Percentiles rank a stretch among this genome's conserved stretches.
These are phyloP conservation scores for Tetracentron sinense DNA, from an alignment of 164 flowering plant genomes.

Conservation along the genomic window DNA sequence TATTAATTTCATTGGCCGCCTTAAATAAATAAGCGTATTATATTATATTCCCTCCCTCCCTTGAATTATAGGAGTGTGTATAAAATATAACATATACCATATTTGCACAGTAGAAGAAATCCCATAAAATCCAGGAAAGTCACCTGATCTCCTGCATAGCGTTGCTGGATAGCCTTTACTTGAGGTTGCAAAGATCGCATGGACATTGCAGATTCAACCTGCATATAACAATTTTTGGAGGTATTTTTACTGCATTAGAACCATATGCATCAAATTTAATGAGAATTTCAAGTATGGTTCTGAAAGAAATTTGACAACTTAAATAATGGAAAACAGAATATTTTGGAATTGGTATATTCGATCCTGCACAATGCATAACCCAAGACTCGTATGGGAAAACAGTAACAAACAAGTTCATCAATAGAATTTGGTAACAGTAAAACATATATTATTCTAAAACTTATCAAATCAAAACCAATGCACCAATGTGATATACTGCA, in stretches of 20 bases:
- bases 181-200: conserved; percentile 91
- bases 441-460: no score
- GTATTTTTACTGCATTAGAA: not conserved
- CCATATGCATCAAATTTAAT: not conserved
- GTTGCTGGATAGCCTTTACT: conserved; percentile 81
- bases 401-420: not conserved
- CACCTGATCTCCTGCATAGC: conserved; percentile 92
- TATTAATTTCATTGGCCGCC: not conserved
- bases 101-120: not conserved
- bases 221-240: not conserved
- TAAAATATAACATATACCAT: not conserved
- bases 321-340: not conserved
- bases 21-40: no score
- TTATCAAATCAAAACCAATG: not conserved
- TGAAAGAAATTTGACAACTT: not conserved
- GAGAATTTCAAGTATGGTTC: not conserved
- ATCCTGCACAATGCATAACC: not conserved
- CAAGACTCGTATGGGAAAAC: not conserved
- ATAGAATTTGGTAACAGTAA: not conserved
- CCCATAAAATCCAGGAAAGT: not conserved
- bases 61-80: not conserved
- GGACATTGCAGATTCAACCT: conserved; percentile 97
- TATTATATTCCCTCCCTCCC: no score
- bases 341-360: no score
- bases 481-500: no score